These are phyloP conservation scores for Stentor coeruleus DNA, from an alignment of 73 alveolate species.

Conservation along the genomic window DNA sequence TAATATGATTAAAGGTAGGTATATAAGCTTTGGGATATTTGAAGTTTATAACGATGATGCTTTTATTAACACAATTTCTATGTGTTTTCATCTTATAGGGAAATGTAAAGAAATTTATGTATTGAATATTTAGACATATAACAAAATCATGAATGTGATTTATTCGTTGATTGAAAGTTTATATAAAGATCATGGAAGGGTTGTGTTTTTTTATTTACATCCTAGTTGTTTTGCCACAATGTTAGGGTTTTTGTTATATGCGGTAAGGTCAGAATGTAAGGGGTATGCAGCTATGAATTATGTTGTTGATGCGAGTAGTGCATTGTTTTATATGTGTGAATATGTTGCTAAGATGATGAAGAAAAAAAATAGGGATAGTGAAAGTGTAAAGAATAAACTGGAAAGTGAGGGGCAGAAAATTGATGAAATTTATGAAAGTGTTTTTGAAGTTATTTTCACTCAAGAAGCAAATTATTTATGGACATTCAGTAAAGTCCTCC, in stretches of 20 bases:
- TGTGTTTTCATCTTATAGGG: not conserved
- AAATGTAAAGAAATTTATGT: not conserved
- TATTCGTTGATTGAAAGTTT: not conserved
- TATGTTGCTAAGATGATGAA: not conserved
- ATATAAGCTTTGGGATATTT: constrained; percentile 24
- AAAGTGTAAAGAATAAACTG: not conserved
- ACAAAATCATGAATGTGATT: not conserved
- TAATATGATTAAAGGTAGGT: constrained; percentile 5
- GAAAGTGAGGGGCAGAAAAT: not conserved
- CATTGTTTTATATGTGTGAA: not conserved
- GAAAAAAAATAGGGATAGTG: too few species aligned
- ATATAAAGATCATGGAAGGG: not conserved
- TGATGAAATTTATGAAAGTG: not conserved
- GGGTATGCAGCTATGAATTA: not conserved
- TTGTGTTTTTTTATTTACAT: not conserved
- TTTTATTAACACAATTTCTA: not conserved
- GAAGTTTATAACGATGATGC: constrained; percentile 1
- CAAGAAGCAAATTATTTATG: constrained; percentile 15
- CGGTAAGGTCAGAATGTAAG: not conserved
- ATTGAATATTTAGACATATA: not conserved
- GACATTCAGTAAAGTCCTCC: constrained; percentile 1
- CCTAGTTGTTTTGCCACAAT: not conserved
- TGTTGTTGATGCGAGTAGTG: not conserved
- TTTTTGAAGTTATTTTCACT: constrained; percentile 15
- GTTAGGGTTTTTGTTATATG: not conserved